phyloP scores from a whole-genome alignment of 331 rosid species.

The Saraca asoca region DNA sequence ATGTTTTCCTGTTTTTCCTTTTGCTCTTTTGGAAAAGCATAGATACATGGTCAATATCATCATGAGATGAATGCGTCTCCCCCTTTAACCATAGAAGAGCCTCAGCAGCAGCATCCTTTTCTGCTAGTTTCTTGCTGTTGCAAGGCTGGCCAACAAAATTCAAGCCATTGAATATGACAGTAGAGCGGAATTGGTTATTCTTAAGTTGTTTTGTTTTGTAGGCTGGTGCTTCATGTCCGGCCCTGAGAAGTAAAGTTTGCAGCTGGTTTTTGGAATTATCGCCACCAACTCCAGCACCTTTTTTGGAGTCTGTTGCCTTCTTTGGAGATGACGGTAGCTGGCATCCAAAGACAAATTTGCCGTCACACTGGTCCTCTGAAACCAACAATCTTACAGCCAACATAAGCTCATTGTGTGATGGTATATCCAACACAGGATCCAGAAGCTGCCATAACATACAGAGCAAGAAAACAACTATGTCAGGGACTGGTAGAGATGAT shows the following conservation, averaged over 20 bases:
- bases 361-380: slow-evolving; percentile 80
- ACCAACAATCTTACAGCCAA: slow-evolving; percentile 79
- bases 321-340: slow-evolving; percentile 46
- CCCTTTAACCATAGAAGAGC: slow-evolving; percentile 89
- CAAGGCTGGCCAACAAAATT: slow-evolving; percentile 71
- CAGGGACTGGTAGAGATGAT: slow-evolving; percentile 30
- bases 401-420: slow-evolving; percentile 58
- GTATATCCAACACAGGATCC: slow-evolving; percentile 67
- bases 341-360: slow-evolving; percentile 75
- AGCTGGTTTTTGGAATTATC: slow-evolving; percentile 67
- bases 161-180: slow-evolving; percentile 83
- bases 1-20: slow-evolving; percentile 45
- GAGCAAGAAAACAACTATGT: slow-evolving; percentile 23
- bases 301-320: slow-evolving; percentile 43
- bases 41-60: slow-evolving; percentile 55
- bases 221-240: slow-evolving; percentile 74
- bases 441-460: slow-evolving; percentile 63
- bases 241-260: slow-evolving; percentile 74
- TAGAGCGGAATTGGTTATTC: slow-evolving; percentile 51
- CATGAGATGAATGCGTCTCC: slow-evolving; percentile 52
- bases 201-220: slow-evolving; percentile 74
- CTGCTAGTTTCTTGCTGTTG: slow-evolving; percentile 48
- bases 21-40: slow-evolving; percentile 65
- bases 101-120: slow-evolving; percentile 83
- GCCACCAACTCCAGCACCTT: slow-evolving; percentile 36